phyloP scores from a whole-genome alignment of 2,329 filamentous ascomycete species.

The Mollisiaceae sp. region DNA sequence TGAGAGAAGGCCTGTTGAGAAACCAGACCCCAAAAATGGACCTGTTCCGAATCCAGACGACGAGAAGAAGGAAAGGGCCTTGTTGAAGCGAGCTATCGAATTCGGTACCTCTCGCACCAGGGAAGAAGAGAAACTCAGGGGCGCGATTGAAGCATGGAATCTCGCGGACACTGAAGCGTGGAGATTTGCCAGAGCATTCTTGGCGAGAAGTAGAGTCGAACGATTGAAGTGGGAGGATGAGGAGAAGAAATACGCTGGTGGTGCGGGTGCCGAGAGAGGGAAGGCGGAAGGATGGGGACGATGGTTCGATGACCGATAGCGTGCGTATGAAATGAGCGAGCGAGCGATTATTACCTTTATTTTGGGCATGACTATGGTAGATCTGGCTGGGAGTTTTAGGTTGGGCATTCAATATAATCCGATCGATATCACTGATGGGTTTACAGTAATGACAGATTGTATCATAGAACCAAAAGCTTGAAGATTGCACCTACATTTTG shows the following conservation, averaged over 20 bases:
- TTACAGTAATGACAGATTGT: constrained; percentile 22
- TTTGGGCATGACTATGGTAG: constrained; percentile 12
- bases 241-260: constrained; percentile 67
- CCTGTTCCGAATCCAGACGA: constrained; percentile 58
- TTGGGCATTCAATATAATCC: constrained; percentile 4
- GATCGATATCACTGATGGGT: not conserved
- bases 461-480: constrained; percentile 18
- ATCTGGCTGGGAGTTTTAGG: constrained; percentile 4
- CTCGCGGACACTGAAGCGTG: constrained; percentile 78
- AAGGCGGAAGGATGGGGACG: constrained; percentile 37
- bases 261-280: constrained; percentile 52
- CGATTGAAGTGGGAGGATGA: constrained; percentile 72
- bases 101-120: constrained; percentile 50
- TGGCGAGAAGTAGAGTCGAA: constrained; percentile 67
- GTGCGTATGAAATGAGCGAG: not conserved
- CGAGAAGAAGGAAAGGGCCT: constrained; percentile 56
- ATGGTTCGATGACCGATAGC: constrained; percentile 39
- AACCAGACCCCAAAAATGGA: constrained; percentile 53
- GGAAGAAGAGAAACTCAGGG: constrained; percentile 53
- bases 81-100: constrained; percentile 61
- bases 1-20: constrained; percentile 58
- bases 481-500: not conserved
- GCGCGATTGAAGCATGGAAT: constrained; percentile 68
- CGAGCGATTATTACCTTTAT: not conserved
- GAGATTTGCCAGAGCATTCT: constrained; percentile 73